phyloP scores from a whole-genome alignment of 2,329 filamentous ascomycete species.

The Lecanicillium sp. region DNA sequence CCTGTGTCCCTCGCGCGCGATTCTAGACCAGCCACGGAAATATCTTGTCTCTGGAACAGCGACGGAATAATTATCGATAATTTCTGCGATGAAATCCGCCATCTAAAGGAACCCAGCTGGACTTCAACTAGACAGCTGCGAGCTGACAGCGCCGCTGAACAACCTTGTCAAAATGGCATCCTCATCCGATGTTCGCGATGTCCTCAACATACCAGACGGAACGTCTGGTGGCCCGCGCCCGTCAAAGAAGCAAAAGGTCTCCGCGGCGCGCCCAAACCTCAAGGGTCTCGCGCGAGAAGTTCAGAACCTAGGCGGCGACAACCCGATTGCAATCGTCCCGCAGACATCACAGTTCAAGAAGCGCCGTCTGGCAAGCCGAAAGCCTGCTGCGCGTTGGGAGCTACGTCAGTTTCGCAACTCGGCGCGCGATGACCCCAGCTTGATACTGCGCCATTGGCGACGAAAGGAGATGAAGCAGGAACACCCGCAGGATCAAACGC shows the following conservation, averaged over 20 bases:
- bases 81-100: too few relatives aligned
- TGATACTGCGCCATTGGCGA: slow-evolving; percentile 76
- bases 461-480: slow-evolving; percentile 46
- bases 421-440: slow-evolving; percentile 57
- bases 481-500: slow-evolving; percentile 3
- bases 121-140: too few relatives aligned
- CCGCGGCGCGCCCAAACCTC: slow-evolving; percentile 49
- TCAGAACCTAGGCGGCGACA: slow-evolving; percentile 56
- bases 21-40: too few relatives aligned
- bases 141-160: too few relatives aligned
- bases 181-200: slow-evolving; percentile 77
- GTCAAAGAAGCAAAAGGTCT: slow-evolving; percentile 66
- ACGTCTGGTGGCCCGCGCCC: slow-evolving; percentile 39
- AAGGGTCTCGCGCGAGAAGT: slow-evolving; percentile 59
- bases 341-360: slow-evolving; percentile 53
- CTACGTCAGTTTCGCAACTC: slow-evolving; percentile 66
- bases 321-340: slow-evolving; percentile 58
- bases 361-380: slow-evolving; percentile 43
- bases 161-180: slow-evolving; percentile 44
- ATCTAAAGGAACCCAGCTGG: too few relatives aligned
- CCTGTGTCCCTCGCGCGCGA: too few relatives aligned
- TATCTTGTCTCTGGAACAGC: too few relatives aligned
- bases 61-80: too few relatives aligned
- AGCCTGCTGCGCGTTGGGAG: slow-evolving; percentile 56
- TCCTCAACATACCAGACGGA: slow-evolving; percentile 68